Evolutionary conservation across 441 rosid genomes (phyloP), one percentile per base, ranked within the genome.

Genomic region (Brassica hybrid): DNA sequence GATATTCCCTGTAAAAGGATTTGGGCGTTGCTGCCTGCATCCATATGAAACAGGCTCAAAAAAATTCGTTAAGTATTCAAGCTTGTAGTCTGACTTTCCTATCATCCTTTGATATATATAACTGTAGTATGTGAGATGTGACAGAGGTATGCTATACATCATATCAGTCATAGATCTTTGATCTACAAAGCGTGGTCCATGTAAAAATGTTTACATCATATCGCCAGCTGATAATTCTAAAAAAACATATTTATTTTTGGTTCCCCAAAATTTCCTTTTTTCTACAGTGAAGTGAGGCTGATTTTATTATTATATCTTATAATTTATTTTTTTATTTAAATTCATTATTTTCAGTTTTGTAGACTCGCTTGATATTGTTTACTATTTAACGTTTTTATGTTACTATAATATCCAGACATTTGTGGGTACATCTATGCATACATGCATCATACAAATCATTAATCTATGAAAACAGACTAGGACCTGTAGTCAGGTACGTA

Each of bases 151-250:
- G 30, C 27, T 50, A 68, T 50, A 70, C 50, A 70, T 80, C 73
- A 52, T 75, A 71, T 75, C 79, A 75, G 61, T 75, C 79, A 74
- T 74, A 79, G 82, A 74, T 69, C 79, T 74, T 79, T 74, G 52
- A 65, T 74, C 34, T 75, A 75, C 65, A 75, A 54, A 43, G 48
- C 72, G 82, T 79, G 79, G 82, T 69, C 75, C 79, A 70, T 64
- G 74, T 62, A 73, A 79, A 74, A 64, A 69, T 79, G 69, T 74
- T 79, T 70, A 79, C 76, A 79, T 79, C 72, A 79, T 75, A 79
- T 75, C 79, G 70, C 63, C 36, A 69, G 76, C 25, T 64, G 73
- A 65, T 58, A 21, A 64, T 65, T 30, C 10, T 43, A 52, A 17
- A 60, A 60, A 60, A 65, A 64, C 14, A 27, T 38, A 9, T n/a